Evolutionary conservation across 2,329 filamentous ascomycete species (phyloP).

Genomic region (Aspergillus viridinutans): DNA sequence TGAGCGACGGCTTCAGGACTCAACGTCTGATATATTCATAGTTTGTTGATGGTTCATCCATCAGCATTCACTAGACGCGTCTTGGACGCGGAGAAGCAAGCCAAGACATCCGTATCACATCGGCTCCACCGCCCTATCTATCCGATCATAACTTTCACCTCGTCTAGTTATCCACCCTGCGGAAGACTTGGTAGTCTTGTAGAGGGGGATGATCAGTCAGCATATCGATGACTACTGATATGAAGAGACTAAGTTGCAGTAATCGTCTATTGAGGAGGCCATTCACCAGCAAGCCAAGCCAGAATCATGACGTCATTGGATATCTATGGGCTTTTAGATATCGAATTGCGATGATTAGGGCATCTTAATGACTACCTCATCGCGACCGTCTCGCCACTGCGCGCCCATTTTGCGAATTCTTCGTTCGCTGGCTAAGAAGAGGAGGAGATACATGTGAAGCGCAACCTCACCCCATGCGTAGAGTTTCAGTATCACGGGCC

Average conservation of each 20-base stretch:
- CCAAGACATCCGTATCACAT: neutral
- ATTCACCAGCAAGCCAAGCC: neutral
- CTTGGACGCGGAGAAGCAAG: neutral
- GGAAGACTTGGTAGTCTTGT: neutral
- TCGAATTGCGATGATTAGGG: slow-evolving; percentile 14
- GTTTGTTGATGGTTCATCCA: neutral
- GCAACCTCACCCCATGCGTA: slow-evolving; percentile 76
- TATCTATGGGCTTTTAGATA: neutral
- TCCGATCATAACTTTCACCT: neutral
- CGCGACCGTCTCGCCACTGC: slow-evolving; percentile 64
- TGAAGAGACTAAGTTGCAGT: neutral
- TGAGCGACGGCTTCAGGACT: neutral
- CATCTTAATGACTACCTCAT: slow-evolving; percentile 53
- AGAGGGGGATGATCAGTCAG: neutral
- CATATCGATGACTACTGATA: neutral
- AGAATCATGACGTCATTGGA: neutral
- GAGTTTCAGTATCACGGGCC: slow-evolving; percentile 51
- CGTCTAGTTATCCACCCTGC: neutral
- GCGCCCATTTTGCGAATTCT: slow-evolving; percentile 55
- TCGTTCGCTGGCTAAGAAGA: slow-evolving; percentile 68
- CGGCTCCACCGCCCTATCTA: too few species aligned
- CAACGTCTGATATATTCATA: neutral
- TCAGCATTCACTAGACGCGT: neutral
- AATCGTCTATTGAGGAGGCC: slow-evolving; percentile 4
- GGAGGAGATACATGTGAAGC: slow-evolving; percentile 67